Evolutionary conservation across 768 basidiomycete genomes (phyloP).

Genomic region (Neoboletus magnificus): DNA sequence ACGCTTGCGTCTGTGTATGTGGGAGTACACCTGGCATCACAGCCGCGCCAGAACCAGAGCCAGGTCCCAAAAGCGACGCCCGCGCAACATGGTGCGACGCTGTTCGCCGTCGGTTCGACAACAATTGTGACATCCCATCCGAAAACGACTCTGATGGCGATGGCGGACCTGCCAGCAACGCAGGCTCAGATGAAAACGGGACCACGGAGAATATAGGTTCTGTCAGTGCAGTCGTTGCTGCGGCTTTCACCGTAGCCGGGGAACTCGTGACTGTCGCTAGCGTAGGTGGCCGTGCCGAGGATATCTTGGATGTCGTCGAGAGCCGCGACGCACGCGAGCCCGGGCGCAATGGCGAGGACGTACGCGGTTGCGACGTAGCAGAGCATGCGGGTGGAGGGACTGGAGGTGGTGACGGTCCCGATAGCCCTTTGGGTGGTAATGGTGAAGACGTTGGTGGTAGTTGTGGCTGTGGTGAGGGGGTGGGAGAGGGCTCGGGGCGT

Average conservation of each 20-base stretch:
- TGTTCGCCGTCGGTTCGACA: conserved; percentile 50
- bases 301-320: conserved; percentile 68
- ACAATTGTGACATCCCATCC: conserved; percentile 53
- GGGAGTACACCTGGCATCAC: conserved; percentile 6
- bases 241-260: conserved; percentile 49
- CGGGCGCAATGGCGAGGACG: conserved; percentile 62
- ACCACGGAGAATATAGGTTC: conserved; percentile 50
- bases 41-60: not conserved
- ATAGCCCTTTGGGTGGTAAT: not conserved
- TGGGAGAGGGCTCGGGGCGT: conserved; percentile 5
- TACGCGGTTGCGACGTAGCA: conserved; percentile 28
- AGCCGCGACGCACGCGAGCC: conserved; percentile 69
- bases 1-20: not conserved
- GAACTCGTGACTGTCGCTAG: conserved; percentile 48
- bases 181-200: conserved; percentile 33
- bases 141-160: conserved; percentile 61
- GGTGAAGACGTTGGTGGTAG: conserved; percentile 27
- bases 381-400: conserved; percentile 32
- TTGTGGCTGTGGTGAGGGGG: conserved; percentile 33
- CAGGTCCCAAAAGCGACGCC: conserved; percentile 43
- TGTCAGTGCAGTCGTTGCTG: conserved; percentile 64
- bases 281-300: conserved; percentile 57
- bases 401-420: conserved; percentile 2
- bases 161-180: conserved; percentile 40
- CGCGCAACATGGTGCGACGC: conserved; percentile 58